Conservation (phyloP, 1,284 basidiomycete species). For the Leccinum ponderosum region DNA sequence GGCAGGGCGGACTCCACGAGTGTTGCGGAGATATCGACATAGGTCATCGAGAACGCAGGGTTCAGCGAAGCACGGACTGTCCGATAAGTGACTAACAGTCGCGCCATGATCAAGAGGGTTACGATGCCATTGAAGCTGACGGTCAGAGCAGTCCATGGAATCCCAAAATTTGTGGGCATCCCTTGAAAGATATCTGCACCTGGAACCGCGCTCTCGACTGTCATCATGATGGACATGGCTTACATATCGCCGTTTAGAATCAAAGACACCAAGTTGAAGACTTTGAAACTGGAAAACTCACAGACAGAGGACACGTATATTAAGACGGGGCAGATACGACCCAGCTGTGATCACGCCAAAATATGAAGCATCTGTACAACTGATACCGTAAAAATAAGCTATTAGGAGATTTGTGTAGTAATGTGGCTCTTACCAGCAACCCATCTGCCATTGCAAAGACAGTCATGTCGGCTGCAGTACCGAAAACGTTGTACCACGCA, state of each 20-base stretch:
- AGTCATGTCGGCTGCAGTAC: conserved; percentile 1
- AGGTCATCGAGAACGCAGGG: neutral
- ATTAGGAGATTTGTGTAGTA: neutral
- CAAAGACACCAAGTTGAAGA: neutral
- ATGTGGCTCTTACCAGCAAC: neutral
- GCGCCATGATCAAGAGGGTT: neutral
- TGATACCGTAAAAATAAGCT: neutral
- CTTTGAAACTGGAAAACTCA: neutral
- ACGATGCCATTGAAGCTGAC: conserved; percentile 9
- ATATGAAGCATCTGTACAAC: conserved; percentile 6
- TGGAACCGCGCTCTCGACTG: conserved; percentile 1
- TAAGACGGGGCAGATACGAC: neutral
- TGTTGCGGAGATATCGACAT: conserved; percentile 5
- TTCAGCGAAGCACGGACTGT: neutral
- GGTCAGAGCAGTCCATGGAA: conserved; percentile 3
- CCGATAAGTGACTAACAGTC: neutral
- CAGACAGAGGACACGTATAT: neutral
- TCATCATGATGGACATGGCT: neutral
- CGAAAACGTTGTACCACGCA: conserved; percentile 5
- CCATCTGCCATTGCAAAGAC: conserved; percentile 7
- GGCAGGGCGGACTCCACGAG: conserved; percentile 8
- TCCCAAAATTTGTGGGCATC: neutral
- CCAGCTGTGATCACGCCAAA: conserved; percentile 3
- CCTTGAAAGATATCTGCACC: conserved; percentile 6
- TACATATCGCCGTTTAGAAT: neutral